Evolutionary conservation across 2,329 filamentous ascomycete genomes (phyloP).

Genomic region (Purpureocillium takamizusanense): DNA sequence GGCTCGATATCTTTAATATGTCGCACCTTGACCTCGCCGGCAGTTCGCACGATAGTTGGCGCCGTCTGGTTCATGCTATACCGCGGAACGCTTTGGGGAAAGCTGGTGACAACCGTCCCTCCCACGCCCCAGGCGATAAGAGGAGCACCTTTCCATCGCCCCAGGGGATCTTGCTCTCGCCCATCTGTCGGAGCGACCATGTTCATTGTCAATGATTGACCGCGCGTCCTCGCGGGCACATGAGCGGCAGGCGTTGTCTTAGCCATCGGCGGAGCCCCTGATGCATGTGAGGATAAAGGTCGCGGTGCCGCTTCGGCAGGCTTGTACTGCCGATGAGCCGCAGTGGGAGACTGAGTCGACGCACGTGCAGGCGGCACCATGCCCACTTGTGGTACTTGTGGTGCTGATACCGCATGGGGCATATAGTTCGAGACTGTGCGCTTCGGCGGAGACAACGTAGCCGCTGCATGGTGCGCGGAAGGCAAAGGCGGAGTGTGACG

Average conservation of each 20-base stretch:
- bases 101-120: constrained; percentile 72
- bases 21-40: constrained; percentile 73
- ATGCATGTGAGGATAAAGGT: constrained; percentile 47
- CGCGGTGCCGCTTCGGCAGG: constrained; percentile 37
- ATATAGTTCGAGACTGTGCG: constrained; percentile 40
- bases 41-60: constrained; percentile 72
- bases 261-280: constrained; percentile 29
- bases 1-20: constrained; percentile 66
- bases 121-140: constrained; percentile 84
- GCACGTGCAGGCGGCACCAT: constrained; percentile 49
- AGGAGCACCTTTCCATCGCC: constrained; percentile 86
- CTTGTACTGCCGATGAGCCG: constrained; percentile 26
- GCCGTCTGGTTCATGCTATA: constrained; percentile 66
- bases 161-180: constrained; percentile 63
- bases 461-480: constrained; percentile 26
- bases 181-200: constrained; percentile 56
- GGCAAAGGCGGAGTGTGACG: constrained; percentile 42
- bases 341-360: constrained; percentile 53
- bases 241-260: constrained; percentile 17
- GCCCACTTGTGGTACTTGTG: constrained; percentile 22
- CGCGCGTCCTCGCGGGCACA: constrained; percentile 33
- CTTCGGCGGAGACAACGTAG: constrained; percentile 48
- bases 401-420: constrained; percentile 26
- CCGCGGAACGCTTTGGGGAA: constrained; percentile 80
- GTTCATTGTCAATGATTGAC: constrained; percentile 45